Evolutionary conservation across 106 monocot species (phyloP), one percentile per base, ranked within the genome.

Genomic region (Ottelia alismoides): DNA sequence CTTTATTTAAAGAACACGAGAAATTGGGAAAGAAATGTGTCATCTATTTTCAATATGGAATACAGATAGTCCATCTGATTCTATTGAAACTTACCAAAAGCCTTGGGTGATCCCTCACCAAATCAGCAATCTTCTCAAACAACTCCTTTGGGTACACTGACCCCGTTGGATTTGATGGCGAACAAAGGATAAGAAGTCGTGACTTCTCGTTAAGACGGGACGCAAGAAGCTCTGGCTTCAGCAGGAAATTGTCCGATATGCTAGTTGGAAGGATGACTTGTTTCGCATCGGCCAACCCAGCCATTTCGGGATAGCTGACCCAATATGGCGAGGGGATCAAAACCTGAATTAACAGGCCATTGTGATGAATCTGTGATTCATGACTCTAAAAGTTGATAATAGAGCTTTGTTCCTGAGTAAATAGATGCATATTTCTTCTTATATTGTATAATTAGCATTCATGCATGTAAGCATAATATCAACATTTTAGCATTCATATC

Each of bases 221-320:
- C n/a, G n/a, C n/a, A n/a, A n/a, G n/a, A n/a, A n/a, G n/a, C n/a
- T n/a, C n/a, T n/a, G n/a, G n/a, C 2, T 57, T 73, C 25, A 82
- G 43, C 1, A 88, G 72, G 47, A 78, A 88, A 49, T 88, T 79
- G 30, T 88, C 82, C 19, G 78, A 78, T 70, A 88, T 82, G 20
- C 67, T 50, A 50, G 87, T 82, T 0, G 87, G 70, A 43, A 88
- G 63, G 52, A 88, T 71, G 9, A 88, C 64, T 30, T 82, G 82
- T 19, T 61, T 70, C 35, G 87, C 74, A 65, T 70, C 87, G 51
- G 87, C 82, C 63, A 88, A 55, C 51, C 76, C 76, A 70, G 82
- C 87, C 76, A 88, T 88, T 60, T 88, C 87, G 50, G 87, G 87
- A 58, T 82, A 88, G 58, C 87, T 88, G 30, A 88, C 87, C 72